phyloP scores from a whole-genome alignment of 257 asterid species.

The Cordia subcordata region DNA sequence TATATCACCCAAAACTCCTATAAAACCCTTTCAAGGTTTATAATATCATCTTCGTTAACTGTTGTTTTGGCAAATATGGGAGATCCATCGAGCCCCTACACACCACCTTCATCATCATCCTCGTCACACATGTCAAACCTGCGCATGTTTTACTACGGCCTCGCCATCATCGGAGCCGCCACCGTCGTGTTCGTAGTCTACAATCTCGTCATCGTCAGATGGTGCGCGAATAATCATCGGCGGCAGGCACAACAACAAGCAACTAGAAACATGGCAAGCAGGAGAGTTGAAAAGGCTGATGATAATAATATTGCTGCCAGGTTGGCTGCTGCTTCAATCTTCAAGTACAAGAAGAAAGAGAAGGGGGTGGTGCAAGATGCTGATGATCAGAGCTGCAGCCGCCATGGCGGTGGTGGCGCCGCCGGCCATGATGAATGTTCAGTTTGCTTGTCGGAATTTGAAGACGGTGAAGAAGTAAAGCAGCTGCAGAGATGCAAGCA shows the following conservation, averaged over 20 bases:
- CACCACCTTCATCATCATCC: conserved; percentile 5
- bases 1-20: background rate
- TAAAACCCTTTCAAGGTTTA: background rate
- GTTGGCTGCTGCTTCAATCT: conserved; percentile 40
- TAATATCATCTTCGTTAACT: background rate
- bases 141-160: conserved; percentile 44
- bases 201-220: conserved; percentile 31
- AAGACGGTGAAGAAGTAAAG: conserved; percentile 59
- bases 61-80: conserved; percentile 15
- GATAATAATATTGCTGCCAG: conserved; percentile 1
- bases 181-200: conserved; percentile 34
- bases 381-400: conserved; percentile 4
- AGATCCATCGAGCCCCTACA: conserved; percentile 20
- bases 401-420: too few relatives aligned
- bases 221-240: conserved; percentile 11
- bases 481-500: conserved; percentile 58
- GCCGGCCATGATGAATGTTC: conserved; percentile 34
- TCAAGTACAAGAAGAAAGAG: conserved; percentile 50
- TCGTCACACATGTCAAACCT: conserved; percentile 21
- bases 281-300: conserved; percentile 12
- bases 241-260: background rate
- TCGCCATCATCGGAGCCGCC: conserved; percentile 40
- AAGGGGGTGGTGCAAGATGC: background rate
- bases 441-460: conserved; percentile 64
- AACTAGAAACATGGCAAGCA: background rate